Conservation (phyloP, 176 grass and related monocot genomes). For the Raddia guianensis region DNA sequence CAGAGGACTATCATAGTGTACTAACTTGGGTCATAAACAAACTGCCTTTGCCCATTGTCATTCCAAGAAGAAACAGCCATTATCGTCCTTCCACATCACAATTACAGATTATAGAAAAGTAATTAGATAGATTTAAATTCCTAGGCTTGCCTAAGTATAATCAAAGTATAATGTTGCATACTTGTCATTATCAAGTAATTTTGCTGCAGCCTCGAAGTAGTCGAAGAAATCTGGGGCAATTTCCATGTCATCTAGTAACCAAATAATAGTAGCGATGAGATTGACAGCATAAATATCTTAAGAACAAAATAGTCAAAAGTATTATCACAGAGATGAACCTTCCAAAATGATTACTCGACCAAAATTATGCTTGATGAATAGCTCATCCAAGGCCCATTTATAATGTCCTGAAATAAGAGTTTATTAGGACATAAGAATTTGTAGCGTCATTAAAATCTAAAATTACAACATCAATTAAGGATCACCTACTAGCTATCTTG, state of each 20-base stretch:
- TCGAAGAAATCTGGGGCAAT: constrained; percentile 92
- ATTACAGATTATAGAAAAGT: constrained; percentile 27
- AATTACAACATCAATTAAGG: constrained; percentile 10
- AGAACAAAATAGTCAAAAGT: constrained; percentile 28
- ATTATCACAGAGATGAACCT: constrained; percentile 59
- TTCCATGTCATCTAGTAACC: constrained; percentile 96
- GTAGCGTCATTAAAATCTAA: constrained; percentile 38
- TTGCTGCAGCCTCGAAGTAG: constrained; percentile 88
- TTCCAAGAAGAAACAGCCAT: constrained; percentile 99
- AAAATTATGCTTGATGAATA: constrained; percentile 84
- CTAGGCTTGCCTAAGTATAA: constrained; percentile 22
- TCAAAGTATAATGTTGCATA: constrained; percentile 45
- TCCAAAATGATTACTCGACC: constrained; percentile 93
- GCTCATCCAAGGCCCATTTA: constrained; percentile 93
- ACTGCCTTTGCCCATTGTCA: constrained; percentile 92
- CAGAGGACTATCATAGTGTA: constrained; percentile 20
- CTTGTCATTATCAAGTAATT: constrained; percentile 91
- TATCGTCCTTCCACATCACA: constrained; percentile 65
- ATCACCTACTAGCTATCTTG: constrained; percentile 94
- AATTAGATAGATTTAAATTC: constrained; percentile 9
- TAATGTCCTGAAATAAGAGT: constrained; percentile 72
- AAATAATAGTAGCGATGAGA: constrained; percentile 32
- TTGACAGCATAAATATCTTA: constrained; percentile 24
- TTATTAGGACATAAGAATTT: constrained; percentile 24
- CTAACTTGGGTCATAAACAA: constrained; percentile 89